Evolutionary conservation across 2,329 filamentous ascomycete species (phyloP).

Genomic region (Hypomyces perniciosus): DNA sequence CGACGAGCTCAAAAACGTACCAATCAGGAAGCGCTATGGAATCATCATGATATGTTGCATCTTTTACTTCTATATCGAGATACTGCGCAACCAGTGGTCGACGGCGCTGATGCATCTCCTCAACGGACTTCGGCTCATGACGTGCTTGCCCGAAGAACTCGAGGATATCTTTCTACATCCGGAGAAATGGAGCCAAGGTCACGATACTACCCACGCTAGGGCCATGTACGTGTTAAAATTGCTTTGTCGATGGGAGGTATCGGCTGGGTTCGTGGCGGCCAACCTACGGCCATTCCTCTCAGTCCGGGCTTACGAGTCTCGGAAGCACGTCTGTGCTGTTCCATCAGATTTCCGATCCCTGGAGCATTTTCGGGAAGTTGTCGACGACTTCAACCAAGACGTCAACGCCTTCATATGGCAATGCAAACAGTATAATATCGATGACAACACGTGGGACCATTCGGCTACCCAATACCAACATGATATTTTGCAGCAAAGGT

Average conservation of each 20-base stretch:
- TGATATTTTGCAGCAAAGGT: slow-evolving; percentile 15
- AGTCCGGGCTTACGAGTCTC: slow-evolving; percentile 14
- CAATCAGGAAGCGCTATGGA: slow-evolving; percentile 14
- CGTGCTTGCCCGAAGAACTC: slow-evolving; percentile 20
- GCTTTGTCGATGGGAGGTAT: slow-evolving; percentile 19
- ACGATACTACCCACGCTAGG: slow-evolving; percentile 12
- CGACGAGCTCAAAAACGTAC: slow-evolving; percentile 8
- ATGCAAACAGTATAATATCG: slow-evolving; percentile 13
- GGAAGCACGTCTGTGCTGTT: slow-evolving; percentile 10
- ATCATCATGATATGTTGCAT: slow-evolving; percentile 28
- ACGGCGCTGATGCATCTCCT: slow-evolving; percentile 23
- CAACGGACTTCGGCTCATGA: slow-evolving; percentile 27
- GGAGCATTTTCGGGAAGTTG: slow-evolving; percentile 14
- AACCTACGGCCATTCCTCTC: slow-evolving; percentile 17
- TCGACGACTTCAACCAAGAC: slow-evolving; percentile 21
- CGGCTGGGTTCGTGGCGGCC: slow-evolving; percentile 16
- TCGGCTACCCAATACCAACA: slow-evolving; percentile 14
- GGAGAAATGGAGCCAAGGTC: slow-evolving; percentile 14
- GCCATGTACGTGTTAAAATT: slow-evolving; percentile 19
- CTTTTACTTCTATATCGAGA: slow-evolving; percentile 27
- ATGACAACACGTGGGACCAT: slow-evolving; percentile 15
- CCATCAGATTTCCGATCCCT: slow-evolving; percentile 13
- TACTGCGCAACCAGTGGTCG: slow-evolving; percentile 21
- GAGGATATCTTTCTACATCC: slow-evolving; percentile 15
- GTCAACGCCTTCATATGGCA: slow-evolving; percentile 18